These are phyloP conservation scores for Colletotrichum nymphaeae DNA, from an alignment of 2,329 filamentous ascomycete genomes.

Conservation along the genomic window DNA sequence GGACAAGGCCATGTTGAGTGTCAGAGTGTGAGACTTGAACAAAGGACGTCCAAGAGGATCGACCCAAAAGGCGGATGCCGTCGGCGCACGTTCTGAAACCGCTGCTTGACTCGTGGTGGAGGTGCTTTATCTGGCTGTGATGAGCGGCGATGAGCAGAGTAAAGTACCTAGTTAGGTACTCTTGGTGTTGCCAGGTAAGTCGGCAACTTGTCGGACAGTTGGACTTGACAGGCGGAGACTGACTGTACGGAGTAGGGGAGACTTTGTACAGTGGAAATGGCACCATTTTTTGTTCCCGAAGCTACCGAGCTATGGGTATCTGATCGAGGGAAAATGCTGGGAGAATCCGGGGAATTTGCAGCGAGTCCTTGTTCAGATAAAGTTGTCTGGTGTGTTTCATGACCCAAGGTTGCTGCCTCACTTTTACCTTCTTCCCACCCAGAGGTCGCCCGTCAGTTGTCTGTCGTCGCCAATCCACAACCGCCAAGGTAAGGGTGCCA, in stretches of 20 bases:
- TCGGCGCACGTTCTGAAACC: slow-evolving; percentile 22
- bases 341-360: slow-evolving; percentile 16
- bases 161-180: background rate
- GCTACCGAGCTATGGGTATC: slow-evolving; percentile 12
- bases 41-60: background rate
- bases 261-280: slow-evolving; percentile 20
- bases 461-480: background rate
- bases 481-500: background rate
- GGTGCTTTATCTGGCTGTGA: background rate
- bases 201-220: background rate
- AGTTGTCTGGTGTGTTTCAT: slow-evolving; percentile 33
- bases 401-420: slow-evolving; percentile 14
- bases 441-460: background rate
- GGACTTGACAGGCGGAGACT: slow-evolving; percentile 7
- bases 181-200: background rate
- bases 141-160: background rate
- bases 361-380: slow-evolving; percentile 32
- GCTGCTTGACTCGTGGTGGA: slow-evolving; percentile 22
- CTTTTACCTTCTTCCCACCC: background rate
- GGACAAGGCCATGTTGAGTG: background rate
- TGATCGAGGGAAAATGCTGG: slow-evolving; percentile 21
- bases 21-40: background rate
- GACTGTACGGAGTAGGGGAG: background rate
- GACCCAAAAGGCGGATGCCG: background rate
- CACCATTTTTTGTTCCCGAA: slow-evolving; percentile 25